Evolutionary conservation across 441 rosid genomes (phyloP).

Genomic region (Theobroma grandiflorum): DNA sequence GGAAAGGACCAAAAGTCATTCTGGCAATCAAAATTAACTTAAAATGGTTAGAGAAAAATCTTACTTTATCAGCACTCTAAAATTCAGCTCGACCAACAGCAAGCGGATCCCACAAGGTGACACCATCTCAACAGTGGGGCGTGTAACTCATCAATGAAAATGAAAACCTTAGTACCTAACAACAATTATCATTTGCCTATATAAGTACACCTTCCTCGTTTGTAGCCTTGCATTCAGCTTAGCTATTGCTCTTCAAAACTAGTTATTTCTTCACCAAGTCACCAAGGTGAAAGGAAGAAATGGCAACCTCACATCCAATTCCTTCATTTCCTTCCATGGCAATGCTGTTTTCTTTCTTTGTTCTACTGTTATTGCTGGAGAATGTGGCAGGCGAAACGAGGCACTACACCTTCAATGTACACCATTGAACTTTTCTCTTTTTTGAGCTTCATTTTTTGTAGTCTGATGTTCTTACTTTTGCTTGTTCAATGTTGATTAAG

Average conservation of each 20-base stretch:
- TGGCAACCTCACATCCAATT: constrained; percentile 31
- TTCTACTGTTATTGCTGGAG: constrained; percentile 35
- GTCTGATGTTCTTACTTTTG: constrained; percentile 1
- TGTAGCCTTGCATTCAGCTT: constrained; percentile 9
- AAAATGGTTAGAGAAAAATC: constrained; percentile 15
- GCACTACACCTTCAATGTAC: constrained; percentile 61
- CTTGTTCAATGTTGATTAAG: constrained; percentile 22
- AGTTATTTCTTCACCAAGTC: constrained; percentile 15
- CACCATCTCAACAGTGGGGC: constrained; percentile 20
- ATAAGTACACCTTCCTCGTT: constrained; percentile 17
- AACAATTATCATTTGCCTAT: neutral
- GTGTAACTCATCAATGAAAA: neutral
- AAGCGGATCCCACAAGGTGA: constrained; percentile 29
- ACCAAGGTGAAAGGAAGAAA: neutral
- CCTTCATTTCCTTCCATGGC: constrained; percentile 26
- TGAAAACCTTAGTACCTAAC: constrained; percentile 40
- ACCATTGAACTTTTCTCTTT: neutral
- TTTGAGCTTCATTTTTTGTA: neutral
- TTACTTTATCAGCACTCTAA: constrained; percentile 71
- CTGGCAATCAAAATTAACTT: constrained; percentile 28
- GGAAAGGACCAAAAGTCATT: constrained; percentile 7
- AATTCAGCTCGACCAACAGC: constrained; percentile 61
- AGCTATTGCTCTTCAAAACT: neutral
- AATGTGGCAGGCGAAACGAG: constrained; percentile 45
- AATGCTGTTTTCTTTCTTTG: constrained; percentile 31